Percentiles rank a stretch among this genome's conserved stretches.
These are phyloP conservation scores for Solanum megistacrolobum DNA, from an alignment of 257 asterid species.

Conservation along the genomic window DNA sequence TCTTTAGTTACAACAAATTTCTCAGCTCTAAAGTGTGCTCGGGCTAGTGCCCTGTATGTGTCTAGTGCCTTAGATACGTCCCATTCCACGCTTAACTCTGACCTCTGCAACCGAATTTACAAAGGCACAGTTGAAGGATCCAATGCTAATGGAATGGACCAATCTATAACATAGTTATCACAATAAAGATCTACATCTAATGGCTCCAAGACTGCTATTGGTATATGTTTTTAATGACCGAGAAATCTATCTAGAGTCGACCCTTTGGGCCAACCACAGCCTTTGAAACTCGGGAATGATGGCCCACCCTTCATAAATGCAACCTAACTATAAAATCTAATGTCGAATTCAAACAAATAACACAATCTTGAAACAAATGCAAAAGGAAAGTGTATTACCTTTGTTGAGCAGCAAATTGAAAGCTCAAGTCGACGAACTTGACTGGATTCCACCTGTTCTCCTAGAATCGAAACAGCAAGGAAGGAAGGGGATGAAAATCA, in stretches of 20 bases:
- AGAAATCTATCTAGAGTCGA: not conserved
- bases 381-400: not conserved
- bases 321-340: too few relatives aligned
- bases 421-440: too few relatives aligned
- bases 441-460: not conserved
- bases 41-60: not conserved
- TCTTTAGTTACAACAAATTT: not conserved
- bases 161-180: too few relatives aligned
- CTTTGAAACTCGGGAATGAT: not conserved
- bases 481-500: not conserved
- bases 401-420: too few relatives aligned
- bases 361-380: not conserved
- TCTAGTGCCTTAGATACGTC: too few relatives aligned
- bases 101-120: too few relatives aligned
- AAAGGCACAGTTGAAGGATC: too few relatives aligned
- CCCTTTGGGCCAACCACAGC: not conserved
- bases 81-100: too few relatives aligned
- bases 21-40: not conserved
- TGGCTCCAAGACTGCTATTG: not conserved
- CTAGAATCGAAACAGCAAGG: not conserved
- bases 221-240: not conserved
- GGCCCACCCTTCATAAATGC: not conserved
- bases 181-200: too few relatives aligned
- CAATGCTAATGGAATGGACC: too few relatives aligned
- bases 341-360: too few relatives aligned